Evolutionary conservation across 2,329 filamentous ascomycete species (phyloP).

Genomic region (Hypoxylon sp.): DNA sequence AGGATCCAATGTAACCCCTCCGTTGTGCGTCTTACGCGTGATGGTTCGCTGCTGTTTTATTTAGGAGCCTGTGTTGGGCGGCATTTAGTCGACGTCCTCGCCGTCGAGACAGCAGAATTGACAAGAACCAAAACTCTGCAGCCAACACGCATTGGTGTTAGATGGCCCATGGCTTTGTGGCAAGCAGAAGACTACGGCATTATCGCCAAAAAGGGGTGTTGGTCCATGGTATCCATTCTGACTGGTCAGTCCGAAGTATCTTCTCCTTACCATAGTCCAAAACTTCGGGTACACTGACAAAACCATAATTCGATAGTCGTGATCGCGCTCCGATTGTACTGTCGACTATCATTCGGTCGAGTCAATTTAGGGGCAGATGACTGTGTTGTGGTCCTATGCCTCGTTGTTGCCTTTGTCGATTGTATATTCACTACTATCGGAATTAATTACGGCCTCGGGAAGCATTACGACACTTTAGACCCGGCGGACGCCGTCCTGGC

Average conservation of each 20-base stretch:
- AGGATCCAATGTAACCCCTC: not conserved
- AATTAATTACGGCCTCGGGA: too few relatives aligned
- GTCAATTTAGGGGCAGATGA: not conserved
- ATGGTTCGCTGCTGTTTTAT: not conserved
- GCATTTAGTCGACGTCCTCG: not conserved
- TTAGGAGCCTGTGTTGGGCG: not conserved
- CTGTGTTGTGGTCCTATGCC: not conserved
- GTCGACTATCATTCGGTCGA: slow-evolving; percentile 4
- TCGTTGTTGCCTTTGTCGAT: not conserved
- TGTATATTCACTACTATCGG: slow-evolving; percentile 5
- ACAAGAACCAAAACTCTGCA: not conserved
- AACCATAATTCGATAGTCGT: not conserved
- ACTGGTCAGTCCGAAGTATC: not conserved
- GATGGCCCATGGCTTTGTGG: not conserved
- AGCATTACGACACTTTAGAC: too few relatives aligned
- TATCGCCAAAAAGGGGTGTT: not conserved
- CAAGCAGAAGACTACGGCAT: not conserved
- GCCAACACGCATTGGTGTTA: not conserved
- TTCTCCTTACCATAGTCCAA: not conserved
- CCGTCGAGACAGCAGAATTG: not conserved
- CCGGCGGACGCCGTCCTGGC: too few relatives aligned
- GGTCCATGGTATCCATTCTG: not conserved
- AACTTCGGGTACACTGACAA: not conserved
- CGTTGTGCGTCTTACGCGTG: not conserved
- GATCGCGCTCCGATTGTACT: not conserved